Base-by-base conservation (phyloP, 768 basidiomycete species). In the Collybia sp. region DNA sequence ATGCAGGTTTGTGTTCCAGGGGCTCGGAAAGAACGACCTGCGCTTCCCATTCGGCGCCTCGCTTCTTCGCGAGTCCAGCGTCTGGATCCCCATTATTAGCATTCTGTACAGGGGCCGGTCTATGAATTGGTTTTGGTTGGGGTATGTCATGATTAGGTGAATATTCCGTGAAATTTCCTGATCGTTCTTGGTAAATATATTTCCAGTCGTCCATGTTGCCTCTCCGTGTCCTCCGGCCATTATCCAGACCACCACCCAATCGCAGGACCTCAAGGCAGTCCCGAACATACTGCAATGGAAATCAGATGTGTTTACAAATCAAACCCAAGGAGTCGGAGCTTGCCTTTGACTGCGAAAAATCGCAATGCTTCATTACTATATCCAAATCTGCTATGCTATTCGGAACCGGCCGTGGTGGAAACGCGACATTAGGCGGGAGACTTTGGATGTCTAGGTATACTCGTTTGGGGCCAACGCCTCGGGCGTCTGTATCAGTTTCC, bases 191-290 rank as follows among this genome's bases (percentile, higher is more conserved):
- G 66, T 81, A 95, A 50, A 93, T 84, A 59, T 93, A 90, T 53
- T 81, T 83, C 85, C 85, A 90, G 53, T 81, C 75, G 54, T 83
- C 76, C 55, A 85, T 70, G 52, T 80, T 77, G 9, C 85, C 87
- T 47, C 92, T 76, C 43, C 91, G 75, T 35, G 85, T 62, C 18
- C 88, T 74, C 17, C 79, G 75, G 35, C 80, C 83, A 49, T 85
- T 83, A 62, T 97, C 92, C 40, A 95, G 73, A 1, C 88, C 85
- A 6, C 81, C 90, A 13, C 92, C 93, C 30, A 91, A 67, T 5
- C 93, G 82, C 11, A 97, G 75, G 52, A 93, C 84, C 59, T 96
- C 93, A 31, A 96, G 67, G 56, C 94, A 97, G 58, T 96, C 93
- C 9, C 94, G 85, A n/a, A 96, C 94, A 63, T 91, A 93, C 87